These are phyloP conservation scores for Mrakiaceae sp. DNA, from an alignment of 1,284 basidiomycete species.

Conservation along the genomic window DNA sequence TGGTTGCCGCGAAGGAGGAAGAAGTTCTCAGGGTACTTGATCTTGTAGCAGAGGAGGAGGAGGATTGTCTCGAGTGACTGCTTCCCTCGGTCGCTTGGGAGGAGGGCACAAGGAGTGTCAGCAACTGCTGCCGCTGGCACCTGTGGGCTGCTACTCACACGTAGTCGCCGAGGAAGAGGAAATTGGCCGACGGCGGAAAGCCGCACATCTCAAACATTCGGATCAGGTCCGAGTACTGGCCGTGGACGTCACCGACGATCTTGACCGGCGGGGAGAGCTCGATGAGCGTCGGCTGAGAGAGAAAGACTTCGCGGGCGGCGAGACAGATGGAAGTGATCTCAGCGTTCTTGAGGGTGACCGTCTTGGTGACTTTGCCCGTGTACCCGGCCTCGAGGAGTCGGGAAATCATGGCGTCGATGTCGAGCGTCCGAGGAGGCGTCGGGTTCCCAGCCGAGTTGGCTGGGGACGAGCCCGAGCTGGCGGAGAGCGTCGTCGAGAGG, in stretches of 20 bases:
- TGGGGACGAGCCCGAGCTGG: conserved; percentile 24
- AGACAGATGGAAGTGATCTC: conserved; percentile 93
- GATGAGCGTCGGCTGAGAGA: conserved; percentile 92
- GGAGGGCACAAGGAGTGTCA: too few species aligned
- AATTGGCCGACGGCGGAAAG: conserved; percentile 94
- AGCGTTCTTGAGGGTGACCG: conserved; percentile 88
- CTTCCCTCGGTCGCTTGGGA: conserved; percentile 69
- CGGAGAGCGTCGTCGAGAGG: conserved; percentile 18
- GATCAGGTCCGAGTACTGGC: conserved; percentile 89
- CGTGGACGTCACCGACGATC: conserved; percentile 98
- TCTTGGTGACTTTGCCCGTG: conserved; percentile 94
- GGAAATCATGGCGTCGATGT: conserved; percentile 98
- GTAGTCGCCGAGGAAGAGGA: conserved; percentile 97
- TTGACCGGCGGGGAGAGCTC: conserved; percentile 97
- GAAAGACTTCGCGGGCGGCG: conserved; percentile 93
- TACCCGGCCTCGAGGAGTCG: conserved; percentile 94
- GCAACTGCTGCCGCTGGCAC: too few species aligned
- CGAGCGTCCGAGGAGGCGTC: conserved; percentile 49
- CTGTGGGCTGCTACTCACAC: conserved; percentile 37
- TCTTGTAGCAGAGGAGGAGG: conserved; percentile 94
- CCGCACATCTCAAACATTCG: conserved; percentile 99
- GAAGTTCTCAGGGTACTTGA: conserved; percentile 99
- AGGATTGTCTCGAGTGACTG: conserved; percentile 97
- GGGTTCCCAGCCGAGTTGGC: conserved; percentile 25
- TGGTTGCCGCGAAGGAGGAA: conserved; percentile 97